Evolutionary conservation across 768 basidiomycete species (phyloP).

Genomic region (Naganishia randhawae): DNA sequence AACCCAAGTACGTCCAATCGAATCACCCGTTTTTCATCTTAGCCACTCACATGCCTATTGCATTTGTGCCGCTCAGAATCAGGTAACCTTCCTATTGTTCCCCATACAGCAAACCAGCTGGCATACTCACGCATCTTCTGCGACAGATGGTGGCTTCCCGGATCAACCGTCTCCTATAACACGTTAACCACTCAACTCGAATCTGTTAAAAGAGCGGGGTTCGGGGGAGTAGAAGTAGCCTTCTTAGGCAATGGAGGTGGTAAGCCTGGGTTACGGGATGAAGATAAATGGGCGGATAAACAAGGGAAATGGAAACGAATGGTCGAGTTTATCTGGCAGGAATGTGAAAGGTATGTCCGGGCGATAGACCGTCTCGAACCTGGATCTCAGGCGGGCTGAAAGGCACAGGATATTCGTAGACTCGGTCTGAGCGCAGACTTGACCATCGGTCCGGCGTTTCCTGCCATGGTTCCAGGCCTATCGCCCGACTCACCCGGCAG

Average conservation of each 20-base stretch:
- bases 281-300: neutral
- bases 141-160: constrained; percentile 22
- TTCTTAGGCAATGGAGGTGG: constrained; percentile 8
- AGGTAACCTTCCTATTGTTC: neutral
- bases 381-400: neutral
- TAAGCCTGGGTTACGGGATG: neutral
- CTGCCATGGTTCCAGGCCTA: constrained; percentile 19
- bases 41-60: neutral
- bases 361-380: neutral
- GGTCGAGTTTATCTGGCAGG: constrained; percentile 1
- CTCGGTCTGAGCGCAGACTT: neutral
- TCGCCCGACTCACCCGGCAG: constrained; percentile 8
- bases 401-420: neutral
- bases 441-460: constrained; percentile 20
- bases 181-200: constrained; percentile 2
- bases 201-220: constrained; percentile 10
- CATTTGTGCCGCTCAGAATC: neutral
- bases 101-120: neutral
- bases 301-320: constrained; percentile 21
- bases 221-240: constrained; percentile 18
- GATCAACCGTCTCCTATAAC: neutral
- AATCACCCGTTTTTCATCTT: neutral
- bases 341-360: neutral
- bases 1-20: neutral
- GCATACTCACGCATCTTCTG: neutral